Evolutionary conservation across 495 filamentous ascomycete genomes (phyloP).

Genomic region (Podospora didyma): DNA sequence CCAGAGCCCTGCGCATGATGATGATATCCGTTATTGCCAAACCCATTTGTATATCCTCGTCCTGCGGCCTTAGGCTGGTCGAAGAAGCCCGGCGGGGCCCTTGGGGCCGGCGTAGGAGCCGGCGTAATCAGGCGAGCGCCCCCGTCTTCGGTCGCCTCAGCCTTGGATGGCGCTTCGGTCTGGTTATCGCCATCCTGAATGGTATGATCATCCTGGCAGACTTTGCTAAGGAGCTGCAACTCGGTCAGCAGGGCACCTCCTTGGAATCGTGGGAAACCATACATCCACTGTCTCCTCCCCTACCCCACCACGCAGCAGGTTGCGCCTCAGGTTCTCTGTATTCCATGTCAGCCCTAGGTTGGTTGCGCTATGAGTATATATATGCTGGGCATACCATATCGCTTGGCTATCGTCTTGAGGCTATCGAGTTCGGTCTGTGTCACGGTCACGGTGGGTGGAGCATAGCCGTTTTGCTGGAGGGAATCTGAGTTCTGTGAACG

Average conservation of each 20-base stretch:
- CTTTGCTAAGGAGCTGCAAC: slow-evolving; percentile 49
- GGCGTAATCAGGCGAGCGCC: slow-evolving; percentile 19
- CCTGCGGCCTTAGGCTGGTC: not conserved
- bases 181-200: slow-evolving; percentile 15
- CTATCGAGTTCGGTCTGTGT: slow-evolving; percentile 31
- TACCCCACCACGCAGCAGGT: slow-evolving; percentile 61
- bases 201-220: slow-evolving; percentile 40
- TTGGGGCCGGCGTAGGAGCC: slow-evolving; percentile 4
- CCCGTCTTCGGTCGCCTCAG: slow-evolving; percentile 22
- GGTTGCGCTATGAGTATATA: not conserved
- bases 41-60: not conserved
- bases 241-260: not conserved
- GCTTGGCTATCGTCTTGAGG: slow-evolving; percentile 20
- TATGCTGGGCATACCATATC: slow-evolving; percentile 41
- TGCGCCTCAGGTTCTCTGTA: slow-evolving; percentile 57
- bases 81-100: slow-evolving; percentile 1
- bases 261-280: slow-evolving; percentile 14
- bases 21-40: not conserved
- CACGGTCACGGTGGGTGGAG: slow-evolving; percentile 15
- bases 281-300: slow-evolving; percentile 58
- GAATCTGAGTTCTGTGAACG: not conserved
- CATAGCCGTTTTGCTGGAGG: slow-evolving; percentile 2
- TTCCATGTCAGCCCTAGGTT: not conserved
- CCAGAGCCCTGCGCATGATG: not conserved
- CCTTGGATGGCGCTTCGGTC: slow-evolving; percentile 11